phyloP scores from a whole-genome alignment of 2,329 filamentous ascomycete species.

The Neopestalotiopsis rosae region DNA sequence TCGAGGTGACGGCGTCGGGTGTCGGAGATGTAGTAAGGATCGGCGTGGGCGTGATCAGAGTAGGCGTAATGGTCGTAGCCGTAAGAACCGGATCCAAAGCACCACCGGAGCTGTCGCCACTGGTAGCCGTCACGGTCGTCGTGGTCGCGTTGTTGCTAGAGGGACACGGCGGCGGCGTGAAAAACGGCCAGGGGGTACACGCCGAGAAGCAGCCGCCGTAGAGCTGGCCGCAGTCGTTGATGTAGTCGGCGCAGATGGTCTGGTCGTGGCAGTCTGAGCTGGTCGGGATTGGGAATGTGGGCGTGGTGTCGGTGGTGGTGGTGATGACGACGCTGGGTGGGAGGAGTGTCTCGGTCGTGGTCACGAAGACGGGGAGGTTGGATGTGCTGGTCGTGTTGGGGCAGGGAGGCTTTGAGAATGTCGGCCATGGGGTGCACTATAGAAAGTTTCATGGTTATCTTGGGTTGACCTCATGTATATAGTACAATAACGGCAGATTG shows the following conservation, averaged over 20 bases:
- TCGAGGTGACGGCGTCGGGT: not conserved
- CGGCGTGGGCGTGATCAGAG: not conserved
- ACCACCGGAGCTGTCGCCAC: not conserved
- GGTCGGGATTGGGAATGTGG: not conserved
- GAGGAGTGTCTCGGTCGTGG: not conserved
- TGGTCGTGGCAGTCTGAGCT: slow-evolving; percentile 17
- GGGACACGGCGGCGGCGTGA: slow-evolving; percentile 18
- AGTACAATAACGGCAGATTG: not conserved
- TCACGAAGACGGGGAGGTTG: not conserved
- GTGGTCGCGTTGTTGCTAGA: not conserved
- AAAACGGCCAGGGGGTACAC: slow-evolving; percentile 15
- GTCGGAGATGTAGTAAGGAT: not conserved
- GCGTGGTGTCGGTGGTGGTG: too few species aligned
- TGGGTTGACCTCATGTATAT: too few species aligned
- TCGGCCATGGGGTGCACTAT: slow-evolving; percentile 27
- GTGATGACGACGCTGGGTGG: not conserved
- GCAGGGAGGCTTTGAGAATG: slow-evolving; percentile 24
- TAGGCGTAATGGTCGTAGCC: not conserved
- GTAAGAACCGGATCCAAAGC: not conserved
- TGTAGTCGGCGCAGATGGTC: slow-evolving; percentile 26
- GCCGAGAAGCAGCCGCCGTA: slow-evolving; percentile 25
- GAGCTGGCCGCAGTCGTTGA: slow-evolving; percentile 25
- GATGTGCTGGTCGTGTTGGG: slow-evolving; percentile 5
- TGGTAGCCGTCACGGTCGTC: not conserved
- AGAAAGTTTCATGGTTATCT: too few species aligned